Base-by-base conservation (phyloP, 305 asterid genomes). In the Fraxinus dipetala region DNA sequence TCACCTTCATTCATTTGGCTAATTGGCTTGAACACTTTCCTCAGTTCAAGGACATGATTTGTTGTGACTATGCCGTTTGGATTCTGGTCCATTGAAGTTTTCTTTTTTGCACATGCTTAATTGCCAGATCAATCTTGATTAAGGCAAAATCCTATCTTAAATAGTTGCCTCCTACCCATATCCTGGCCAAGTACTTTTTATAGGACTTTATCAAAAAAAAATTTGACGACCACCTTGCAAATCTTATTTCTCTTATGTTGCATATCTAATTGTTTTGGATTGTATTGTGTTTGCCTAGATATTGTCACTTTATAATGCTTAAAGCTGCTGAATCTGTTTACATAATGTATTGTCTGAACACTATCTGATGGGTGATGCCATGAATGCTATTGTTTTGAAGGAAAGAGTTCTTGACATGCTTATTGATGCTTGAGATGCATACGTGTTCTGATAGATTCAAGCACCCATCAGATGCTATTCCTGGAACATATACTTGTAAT, bases 1-100 rank as follows among this genome's bases (percentile, higher is more conserved):
- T 93, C 70, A 72, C 83, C 61, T 77, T 79, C 86, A 45, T 82
- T 85, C 82, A 36, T 83, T 81, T 81, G 35, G 72, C 74, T 85
- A 36, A 82, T 81, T 81, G 35, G 72, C 74, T 85, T 61, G 84
- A 38, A 76, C 43, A 45, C 63, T 77, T 84, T 40, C 20, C 45
- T 22, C 3, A 70, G 63, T 85, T n/a, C 82, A 72, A 61, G 70
- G 40, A 20, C 76, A 38, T 82, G 69, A 6, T 76, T 75, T 48
- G 38, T 72, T 35, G 79, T 56, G 72, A 59, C 36, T 73, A 30
- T 67, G 75, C 40, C 79, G 11, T 31, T 78, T 16, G 18, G 51
- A 13, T 14, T 14, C 24, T 70, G 75, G 75, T 70, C 45, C 43
- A 70, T 70, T 70, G n/a, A 24, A 20, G 14, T 59, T 59, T 5